phyloP scores from a whole-genome alignment of 2,329 filamentous ascomycete species.

The Arachnomyces sp. region DNA sequence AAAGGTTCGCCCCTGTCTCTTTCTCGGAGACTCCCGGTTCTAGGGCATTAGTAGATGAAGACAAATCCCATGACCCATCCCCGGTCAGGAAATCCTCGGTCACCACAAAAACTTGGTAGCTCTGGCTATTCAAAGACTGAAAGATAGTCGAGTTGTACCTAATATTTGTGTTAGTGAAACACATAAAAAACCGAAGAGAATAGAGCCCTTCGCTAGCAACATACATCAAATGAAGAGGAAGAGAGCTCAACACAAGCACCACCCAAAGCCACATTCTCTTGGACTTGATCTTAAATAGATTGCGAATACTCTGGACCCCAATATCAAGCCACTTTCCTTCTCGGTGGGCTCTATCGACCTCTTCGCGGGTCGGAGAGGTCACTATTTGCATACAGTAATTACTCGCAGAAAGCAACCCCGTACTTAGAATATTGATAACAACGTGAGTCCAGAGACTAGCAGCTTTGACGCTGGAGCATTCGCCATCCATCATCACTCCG shows the following conservation, averaged over 20 bases:
- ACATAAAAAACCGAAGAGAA: background rate
- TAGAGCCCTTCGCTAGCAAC: too few relatives aligned
- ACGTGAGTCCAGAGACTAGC: conserved; percentile 17
- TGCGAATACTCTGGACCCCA: conserved; percentile 21
- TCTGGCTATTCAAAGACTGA: conserved; percentile 12
- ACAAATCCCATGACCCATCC: too few relatives aligned
- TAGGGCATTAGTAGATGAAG: too few relatives aligned
- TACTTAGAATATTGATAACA: conserved; percentile 28
- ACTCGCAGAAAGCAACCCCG: conserved; percentile 22
- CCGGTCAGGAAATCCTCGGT: background rate
- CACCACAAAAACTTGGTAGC: conserved; percentile 14
- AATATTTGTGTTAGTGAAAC: too few relatives aligned
- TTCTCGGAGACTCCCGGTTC: too few relatives aligned
- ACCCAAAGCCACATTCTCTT: conserved; percentile 8
- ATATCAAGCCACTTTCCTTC: conserved; percentile 23
- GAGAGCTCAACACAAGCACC: conserved; percentile 6
- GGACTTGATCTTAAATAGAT: conserved; percentile 11
- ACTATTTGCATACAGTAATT: conserved; percentile 32
- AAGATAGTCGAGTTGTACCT: conserved; percentile 18
- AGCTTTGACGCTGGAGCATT: too few relatives aligned
- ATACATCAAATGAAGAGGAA: conserved; percentile 13
- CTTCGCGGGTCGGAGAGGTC: conserved; percentile 22
- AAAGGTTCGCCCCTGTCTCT: too few relatives aligned
- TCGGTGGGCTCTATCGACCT: conserved; percentile 24
- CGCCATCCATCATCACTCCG: too few relatives aligned